A percentile compares a stretch with the other conserved stretches of the same genome.
These are phyloP conservation scores for Sporothrix pseudoabietina DNA, from an alignment of 2,329 filamentous ascomycete genomes.

Conservation along the genomic window DNA sequence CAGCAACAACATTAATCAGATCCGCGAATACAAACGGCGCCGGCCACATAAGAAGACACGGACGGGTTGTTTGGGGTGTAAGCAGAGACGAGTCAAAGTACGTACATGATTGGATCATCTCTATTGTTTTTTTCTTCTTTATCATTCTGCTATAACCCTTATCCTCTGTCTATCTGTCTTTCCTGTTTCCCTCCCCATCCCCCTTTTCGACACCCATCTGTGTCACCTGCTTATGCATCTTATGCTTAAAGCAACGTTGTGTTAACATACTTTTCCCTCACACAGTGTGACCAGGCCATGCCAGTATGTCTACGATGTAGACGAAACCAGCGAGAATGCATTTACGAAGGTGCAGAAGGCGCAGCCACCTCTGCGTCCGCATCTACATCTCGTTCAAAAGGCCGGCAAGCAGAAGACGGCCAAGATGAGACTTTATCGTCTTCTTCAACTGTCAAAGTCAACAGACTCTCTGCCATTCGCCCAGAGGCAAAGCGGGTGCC, in stretches of 20 bases:
- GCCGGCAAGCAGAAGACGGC: not conserved
- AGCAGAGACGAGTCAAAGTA: slow-evolving; percentile 37
- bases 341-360: slow-evolving; percentile 29
- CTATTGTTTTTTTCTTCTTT: not conserved
- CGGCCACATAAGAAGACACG: slow-evolving; percentile 36
- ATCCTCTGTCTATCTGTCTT: not conserved
- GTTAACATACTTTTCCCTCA: not conserved
- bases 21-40: slow-evolving; percentile 36
- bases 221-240: not conserved
- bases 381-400: not conserved
- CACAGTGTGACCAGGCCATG: slow-evolving; percentile 35
- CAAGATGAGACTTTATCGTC: not conserved
- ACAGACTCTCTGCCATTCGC: not conserved
- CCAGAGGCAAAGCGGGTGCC: not conserved
- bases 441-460: not conserved
- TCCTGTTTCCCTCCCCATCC: not conserved
- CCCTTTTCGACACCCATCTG: not conserved
- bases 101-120: not conserved
- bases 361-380: not conserved
- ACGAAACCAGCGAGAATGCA: slow-evolving; percentile 34
- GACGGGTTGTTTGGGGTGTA: slow-evolving; percentile 36
- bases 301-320: slow-evolving; percentile 35
- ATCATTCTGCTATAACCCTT: not conserved
- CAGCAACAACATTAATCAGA: slow-evolving; percentile 32
- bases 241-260: not conserved